phyloP scores from a whole-genome alignment of 2,329 filamentous ascomycete species.

The Ophiocordyceps camponoti-floridani region DNA sequence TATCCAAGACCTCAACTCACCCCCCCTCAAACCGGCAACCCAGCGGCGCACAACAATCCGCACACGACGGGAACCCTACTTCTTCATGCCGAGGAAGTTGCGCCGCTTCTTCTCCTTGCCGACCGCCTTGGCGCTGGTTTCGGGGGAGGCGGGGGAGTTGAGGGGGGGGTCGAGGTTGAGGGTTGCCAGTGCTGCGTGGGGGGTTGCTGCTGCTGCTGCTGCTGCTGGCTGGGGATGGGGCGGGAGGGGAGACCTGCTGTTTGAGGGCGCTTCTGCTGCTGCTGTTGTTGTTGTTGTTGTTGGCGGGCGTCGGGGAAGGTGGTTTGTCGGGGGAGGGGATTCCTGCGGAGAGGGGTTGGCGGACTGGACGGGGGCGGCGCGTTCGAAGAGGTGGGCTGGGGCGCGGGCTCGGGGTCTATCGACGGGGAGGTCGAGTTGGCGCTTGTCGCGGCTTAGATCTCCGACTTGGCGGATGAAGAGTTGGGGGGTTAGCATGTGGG shows the following conservation, averaged over 20 bases:
- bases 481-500: constrained; percentile 78
- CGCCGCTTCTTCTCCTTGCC: constrained; percentile 48
- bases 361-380: constrained; percentile 29
- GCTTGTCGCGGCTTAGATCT: constrained; percentile 59
- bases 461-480: constrained; percentile 70
- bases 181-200: constrained; percentile 36
- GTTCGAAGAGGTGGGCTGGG: constrained; percentile 73
- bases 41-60: constrained; percentile 2
- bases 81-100: constrained; percentile 41
- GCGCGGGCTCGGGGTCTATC: constrained; percentile 68
- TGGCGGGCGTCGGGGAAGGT: too few species aligned
- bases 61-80: constrained; percentile 21
- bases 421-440: constrained; percentile 61
- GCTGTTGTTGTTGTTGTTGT: too few species aligned
- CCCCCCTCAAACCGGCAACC: too few species aligned
- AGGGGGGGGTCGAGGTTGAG: constrained; percentile 27
- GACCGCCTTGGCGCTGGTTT: constrained; percentile 24
- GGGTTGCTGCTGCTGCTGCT: too few species aligned
- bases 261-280: constrained; percentile 3
- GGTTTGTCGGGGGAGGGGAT: not conserved
- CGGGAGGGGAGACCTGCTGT: constrained; percentile 10
- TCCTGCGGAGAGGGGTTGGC: not conserved
- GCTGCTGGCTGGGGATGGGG: constrained; percentile 1
- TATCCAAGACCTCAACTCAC: too few species aligned
- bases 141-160: constrained; percentile 6